Base-by-base conservation (phyloP, 176 grass and related monocot genomes). In the Guadua angustifolia region DNA sequence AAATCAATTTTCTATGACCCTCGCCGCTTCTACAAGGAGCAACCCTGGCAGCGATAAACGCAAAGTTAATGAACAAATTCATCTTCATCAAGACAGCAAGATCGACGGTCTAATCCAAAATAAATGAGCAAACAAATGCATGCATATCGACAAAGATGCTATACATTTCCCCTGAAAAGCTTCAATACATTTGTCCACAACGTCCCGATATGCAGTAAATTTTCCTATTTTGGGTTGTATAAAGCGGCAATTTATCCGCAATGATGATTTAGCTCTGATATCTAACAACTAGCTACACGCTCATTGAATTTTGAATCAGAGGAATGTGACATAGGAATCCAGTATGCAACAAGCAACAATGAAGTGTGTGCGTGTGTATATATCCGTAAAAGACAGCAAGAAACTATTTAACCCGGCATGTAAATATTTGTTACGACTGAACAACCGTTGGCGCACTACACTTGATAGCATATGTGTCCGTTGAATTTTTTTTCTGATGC, bases 321-420 rank as follows among this genome's bases (percentile, higher is more conserved):
- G 19, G 57, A 77, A 64, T 67, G 24, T 43, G 22, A 76, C n/a
- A 24, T 9, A 57, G 9, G 14, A 53, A 44, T 45, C 24, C 19
- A 46, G 6, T 44, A 26, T 88, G 79, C 74, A 84, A 47, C 40
- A 45, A 67, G 17, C 46, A 55, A 52, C 55, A 15, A 42, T 16
- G 18, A 22, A 40, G n/a, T n/a, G n/a, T n/a, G n/a, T n/a, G n/a
- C n/a, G 7, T 16, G 17, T 17, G 61, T 12, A 65, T 40, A 65
- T 40, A 69, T 57, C 50, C 49, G 15, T 17, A 9, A 46, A 25
- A 17, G 7, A 7, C 29, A 55, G 16, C 38, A 66, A 57, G 3
- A 74, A 74, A 51, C 81, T 51, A 82, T 82, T 71, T 10, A 25
- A 39, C 39, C 43, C 4, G 2, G 47, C 46, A 51, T 24, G 63